Evolutionary conservation across 176 grass and related monocot genomes (phyloP), one percentile per base, ranked within the genome.

Genomic region (Panicum miliaceum): DNA sequence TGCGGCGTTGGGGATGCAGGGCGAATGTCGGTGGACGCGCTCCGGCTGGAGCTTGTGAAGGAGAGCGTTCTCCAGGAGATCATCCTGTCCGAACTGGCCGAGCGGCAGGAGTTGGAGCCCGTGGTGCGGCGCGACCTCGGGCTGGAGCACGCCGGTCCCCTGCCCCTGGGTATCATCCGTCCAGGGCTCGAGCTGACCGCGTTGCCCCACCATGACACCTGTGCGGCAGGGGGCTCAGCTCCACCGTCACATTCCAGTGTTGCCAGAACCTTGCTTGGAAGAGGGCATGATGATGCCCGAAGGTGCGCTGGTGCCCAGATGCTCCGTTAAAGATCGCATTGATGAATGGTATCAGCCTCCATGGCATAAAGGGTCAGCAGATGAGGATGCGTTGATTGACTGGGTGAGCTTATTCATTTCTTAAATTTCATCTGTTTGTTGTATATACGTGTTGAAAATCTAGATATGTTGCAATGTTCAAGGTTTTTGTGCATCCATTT

Each of bases 311-410:
- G n/a, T 54, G 35, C 37, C 37, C 25, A 78, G 73, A 2, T 9
- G 3, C 35, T 22, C 57, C 34, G 66, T 71, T 37, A 84, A 78
- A 50, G 80, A 84, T 65, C 23, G 86, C 13, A 73, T 73, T 2
- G 65, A 19, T 36, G 81, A 88, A 73, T 84, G 86, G 86, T 42
- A 84, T 27, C 66, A 7, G 18, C 81, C 81, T 63, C 66, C 74
- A 27, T 65, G 74, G 74, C 15, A 34, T 52, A 71, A 34, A 0
- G 8, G 66, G 37, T 45, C 25, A 1, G 42, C 0, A 14, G 36
- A 42, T 0, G 45, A 88, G 2, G 18, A 56, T 36, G 66, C 2
- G 5, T 25, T 60, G 53, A 11, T 60, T 27, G 42, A 71, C 36
- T 16, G 12, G 53, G 74, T 77, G 73, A 58, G 52, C 20, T 40